Base-by-base conservation (phyloP, 164 flowering plant species). In the Aristolochia fimbriata region DNA sequence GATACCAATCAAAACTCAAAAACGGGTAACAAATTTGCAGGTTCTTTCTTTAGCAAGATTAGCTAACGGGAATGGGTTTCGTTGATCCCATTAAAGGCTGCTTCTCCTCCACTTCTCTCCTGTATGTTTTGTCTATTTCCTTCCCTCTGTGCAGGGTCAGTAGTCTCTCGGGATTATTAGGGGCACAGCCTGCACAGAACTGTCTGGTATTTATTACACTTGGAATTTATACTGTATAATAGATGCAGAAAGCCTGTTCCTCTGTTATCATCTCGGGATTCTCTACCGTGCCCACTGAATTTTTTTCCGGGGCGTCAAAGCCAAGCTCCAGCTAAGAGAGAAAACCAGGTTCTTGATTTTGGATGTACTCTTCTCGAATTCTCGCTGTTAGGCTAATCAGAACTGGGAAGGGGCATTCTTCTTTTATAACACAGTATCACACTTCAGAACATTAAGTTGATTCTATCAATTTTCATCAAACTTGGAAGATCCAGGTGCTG, bases 191-290 rank as follows among this genome's bases (percentile, higher is more conserved):
- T 14, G 0, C 23, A 24, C 15, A 57, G 46, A 14, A 15, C 43
- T 57, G 47, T 17, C 30, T 27, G 47, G 24, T 41, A 57, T 57
- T 57, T 57, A 57, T n/a, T 37, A 16, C 21, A 57, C 48, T 37
- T 57, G 49, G 43, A 43, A 33, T 57, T 57, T 57, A 37, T 57
- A 57, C 60, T 57, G 60, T 57, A 37, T 43, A 57, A 45, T 37
- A 37, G 43, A 37, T 55, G 45, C 37, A 30, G n/a, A 17, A 31
- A 15, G 58, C 58, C 45, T 55, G 58, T 1, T 25, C 25, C 43
- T 27, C n/a, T 55, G 43, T 27, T 31, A 55, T 55, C 58, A 27
- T 55, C 58, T 55, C n/a, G 58, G 58, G 58, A 55, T 31, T 27
- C 58, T 27, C 13, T 10, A 27, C 45, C 6, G 43, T 55, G 41